Evolutionary conservation across 31 red algal genomes (phyloP), one percentile per base, ranked within the genome.

Genomic region (Porphyra umbilicalis): DNA sequence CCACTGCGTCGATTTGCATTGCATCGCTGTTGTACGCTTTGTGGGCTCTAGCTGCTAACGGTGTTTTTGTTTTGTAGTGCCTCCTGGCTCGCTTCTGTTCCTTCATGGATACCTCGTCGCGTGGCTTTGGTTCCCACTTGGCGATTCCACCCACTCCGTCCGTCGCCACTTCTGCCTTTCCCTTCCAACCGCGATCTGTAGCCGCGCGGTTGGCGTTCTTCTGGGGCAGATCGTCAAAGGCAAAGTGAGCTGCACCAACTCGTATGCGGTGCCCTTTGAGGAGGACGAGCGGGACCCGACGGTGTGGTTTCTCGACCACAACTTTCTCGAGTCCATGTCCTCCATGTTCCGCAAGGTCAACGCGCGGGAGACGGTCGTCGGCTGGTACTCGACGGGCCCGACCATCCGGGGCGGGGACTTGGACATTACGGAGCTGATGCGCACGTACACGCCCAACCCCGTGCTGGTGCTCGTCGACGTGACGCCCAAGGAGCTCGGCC

Each of bases 301-400:
- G 0, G 90, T 98, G 30, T 98, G 93, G 89, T 98, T 95, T 82
- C 81, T 98, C 39, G 96, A 98, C 75, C 96, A 98, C 81, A 91
- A 95, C 85, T 98, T 87, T 75, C 88, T 98, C 10, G 96, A 98
- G 90, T 84, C 88, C 79, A 98, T 98, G 96, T 85, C 87, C 75
- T 90, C 82, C 77, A 98, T 98, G 96, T 95, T 93, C 82, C 92
- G 96, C 44, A 98, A 98, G 39, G 96, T 98, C 8, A 98, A 95
- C 46, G 93, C 96, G n/a, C 84, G 93, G 36, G 96, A 98, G 79
- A 76, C 86, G 9, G 91, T 98, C 33, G 93, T 98, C 31, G 96
- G 96, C 4, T 98, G 96, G 96, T 98, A 98, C 39, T 95, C 92
- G 25, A 98, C 96, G 34, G 96, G 96, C 25, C 96, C 96, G 13